Percentiles rank a stretch among this genome's conserved stretches.
Evolutionary conservation across 768 basidiomycete species (phyloP).

Genomic region (Calocybe gangraenosa): DNA sequence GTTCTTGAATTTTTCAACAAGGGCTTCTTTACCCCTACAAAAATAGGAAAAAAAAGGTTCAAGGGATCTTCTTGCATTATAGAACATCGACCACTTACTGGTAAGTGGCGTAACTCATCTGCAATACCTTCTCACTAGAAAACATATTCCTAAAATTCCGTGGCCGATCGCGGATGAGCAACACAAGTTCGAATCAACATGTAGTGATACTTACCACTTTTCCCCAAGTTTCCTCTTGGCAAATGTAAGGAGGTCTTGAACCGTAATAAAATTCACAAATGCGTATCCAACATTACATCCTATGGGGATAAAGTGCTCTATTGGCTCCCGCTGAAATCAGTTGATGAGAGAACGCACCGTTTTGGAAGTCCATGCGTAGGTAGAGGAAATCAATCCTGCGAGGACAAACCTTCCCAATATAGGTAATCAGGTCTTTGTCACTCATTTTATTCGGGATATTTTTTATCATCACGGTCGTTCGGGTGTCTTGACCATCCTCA

Average conservation of each 20-base stretch:
- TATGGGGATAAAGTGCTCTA: slow-evolving; percentile 22
- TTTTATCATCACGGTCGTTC: slow-evolving; percentile 87
- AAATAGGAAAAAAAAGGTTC: slow-evolving; percentile 1
- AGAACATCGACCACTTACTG: slow-evolving; percentile 52
- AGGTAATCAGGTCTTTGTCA: slow-evolving; percentile 64
- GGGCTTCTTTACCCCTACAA: slow-evolving; percentile 78
- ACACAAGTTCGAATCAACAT: background rate
- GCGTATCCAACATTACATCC: slow-evolving; percentile 81
- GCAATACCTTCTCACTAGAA: slow-evolving; percentile 84
- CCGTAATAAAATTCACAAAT: slow-evolving; percentile 86
- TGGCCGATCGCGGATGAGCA: slow-evolving; percentile 6
- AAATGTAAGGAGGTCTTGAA: slow-evolving; percentile 72
- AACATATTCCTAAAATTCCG: slow-evolving; percentile 80
- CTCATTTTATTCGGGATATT: slow-evolving; percentile 94
- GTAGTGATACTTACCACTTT: slow-evolving; percentile 69
- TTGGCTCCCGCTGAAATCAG: slow-evolving; percentile 2
- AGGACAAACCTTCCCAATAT: slow-evolving; percentile 69
- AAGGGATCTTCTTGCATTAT: background rate
- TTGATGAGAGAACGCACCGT: slow-evolving; percentile 41
- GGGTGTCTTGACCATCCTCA: slow-evolving; percentile 71
- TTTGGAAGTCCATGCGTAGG: slow-evolving; percentile 81
- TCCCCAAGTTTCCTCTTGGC: slow-evolving; percentile 70
- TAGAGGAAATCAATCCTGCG: slow-evolving; percentile 84
- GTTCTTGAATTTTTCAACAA: slow-evolving; percentile 91
- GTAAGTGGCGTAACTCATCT: slow-evolving; percentile 91